Evolutionary conservation across 2,329 filamentous ascomycete species (phyloP).

Genomic region (Trichoderma citrinoviride): DNA sequence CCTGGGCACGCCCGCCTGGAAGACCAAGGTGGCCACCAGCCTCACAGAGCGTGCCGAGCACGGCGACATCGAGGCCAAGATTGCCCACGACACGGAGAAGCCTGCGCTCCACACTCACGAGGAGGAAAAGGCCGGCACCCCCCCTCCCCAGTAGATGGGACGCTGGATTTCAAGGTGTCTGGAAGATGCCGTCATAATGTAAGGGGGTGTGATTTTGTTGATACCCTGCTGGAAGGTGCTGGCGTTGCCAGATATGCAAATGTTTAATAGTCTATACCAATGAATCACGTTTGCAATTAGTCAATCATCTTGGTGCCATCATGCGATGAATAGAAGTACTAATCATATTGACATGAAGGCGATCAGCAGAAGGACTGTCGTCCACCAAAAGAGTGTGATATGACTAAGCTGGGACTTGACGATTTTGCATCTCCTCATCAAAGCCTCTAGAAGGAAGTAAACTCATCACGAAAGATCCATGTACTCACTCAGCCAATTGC

Average conservation of each 20-base stretch:
- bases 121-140: slow-evolving; percentile 13
- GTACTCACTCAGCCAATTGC: no score
- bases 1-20: slow-evolving; percentile 36
- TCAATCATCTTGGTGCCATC: neutral
- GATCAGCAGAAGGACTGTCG: no score
- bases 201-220: slow-evolving; percentile 1
- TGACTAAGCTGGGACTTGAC: no score
- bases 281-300: slow-evolving; percentile 7
- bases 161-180: neutral
- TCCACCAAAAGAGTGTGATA: no score
- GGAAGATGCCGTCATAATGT: neutral
- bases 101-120: slow-evolving; percentile 23
- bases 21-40: slow-evolving; percentile 30
- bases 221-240: slow-evolving; percentile 10
- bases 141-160: slow-evolving; percentile 8
- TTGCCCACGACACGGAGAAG: slow-evolving; percentile 26
- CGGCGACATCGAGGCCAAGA: slow-evolving; percentile 31
- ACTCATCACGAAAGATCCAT: no score
- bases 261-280: slow-evolving; percentile 20
- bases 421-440: no score
- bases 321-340: no score
- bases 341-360: no score
- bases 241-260: neutral
- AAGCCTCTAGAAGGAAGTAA: no score
- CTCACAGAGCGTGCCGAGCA: slow-evolving; percentile 27